Base-by-base conservation (phyloP, 306 rosid species). In the Dalbergia cultrata region DNA sequence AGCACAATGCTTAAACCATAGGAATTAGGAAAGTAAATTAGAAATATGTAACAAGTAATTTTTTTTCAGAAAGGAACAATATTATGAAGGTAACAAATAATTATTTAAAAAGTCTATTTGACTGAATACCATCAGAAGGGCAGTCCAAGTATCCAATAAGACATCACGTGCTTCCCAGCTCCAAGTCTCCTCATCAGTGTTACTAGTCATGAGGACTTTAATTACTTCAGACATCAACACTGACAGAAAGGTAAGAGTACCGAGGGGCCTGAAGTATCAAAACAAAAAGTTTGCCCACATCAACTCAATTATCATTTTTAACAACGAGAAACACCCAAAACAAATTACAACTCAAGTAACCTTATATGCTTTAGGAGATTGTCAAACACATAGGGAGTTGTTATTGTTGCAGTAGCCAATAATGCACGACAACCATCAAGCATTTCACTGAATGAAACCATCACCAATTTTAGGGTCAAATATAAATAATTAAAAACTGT, bases 351-450 rank as follows among this genome's bases (percentile, higher is more conserved):
- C 43, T 16, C 61, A 68, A 70, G 47, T 74, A 26, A 91, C 99
- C 99, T 89, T 59, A 85, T 63, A 66, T 92, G 86, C 77, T 90
- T 91, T 79, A 93, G 82, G 76, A 95, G 92, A 56, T 80, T 75
- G 63, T 95, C 97, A 86, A 95, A 95, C 82, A 85, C 88, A 74
- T 71, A 70, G 68, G 97, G 97, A 61, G 85, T 85, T 80, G 97
- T 83, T 75, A 91, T 86, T 50, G 85, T 90, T 83, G 97, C 99
- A 79, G 91, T 87, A 70, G 97, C 91, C 82, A 91, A 90, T 26
- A 95, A 82, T 79, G 95, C 97, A 85, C 99, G 97, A 71, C 97
- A 95, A 57, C 99, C 97, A 84, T 95, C 99, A 74, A 95, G 90
- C 97, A 95, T 91, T 83, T 95, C 99, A 7, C 99, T 95, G 91